A percentile compares a stretch with the other conserved stretches of the same genome.
Evolutionary conservation across 805 yeast species (phyloP).

Genomic region (Pichia cephalocereana): DNA sequence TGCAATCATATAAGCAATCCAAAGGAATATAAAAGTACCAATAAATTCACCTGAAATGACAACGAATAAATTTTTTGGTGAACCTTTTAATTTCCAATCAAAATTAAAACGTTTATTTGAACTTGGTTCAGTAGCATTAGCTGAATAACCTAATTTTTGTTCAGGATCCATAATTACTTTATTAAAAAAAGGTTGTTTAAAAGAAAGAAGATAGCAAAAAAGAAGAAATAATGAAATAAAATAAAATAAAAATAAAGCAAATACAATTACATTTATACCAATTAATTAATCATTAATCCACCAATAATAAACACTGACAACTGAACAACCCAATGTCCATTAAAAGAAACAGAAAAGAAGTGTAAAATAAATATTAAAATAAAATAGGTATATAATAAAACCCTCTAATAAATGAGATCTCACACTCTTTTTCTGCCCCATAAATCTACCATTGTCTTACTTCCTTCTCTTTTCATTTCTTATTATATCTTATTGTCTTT

Average conservation of each 20-base stretch:
- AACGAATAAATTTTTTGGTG: slow-evolving; percentile 49
- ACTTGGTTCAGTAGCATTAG: slow-evolving; percentile 26
- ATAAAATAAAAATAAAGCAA: not conserved
- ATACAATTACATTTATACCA: too few relatives aligned
- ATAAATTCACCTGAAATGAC: slow-evolving; percentile 75
- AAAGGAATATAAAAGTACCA: slow-evolving; percentile 78
- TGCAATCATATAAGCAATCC: slow-evolving; percentile 77
- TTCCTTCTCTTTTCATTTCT: too few relatives aligned
- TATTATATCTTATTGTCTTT: too few relatives aligned
- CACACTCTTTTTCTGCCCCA: too few relatives aligned
- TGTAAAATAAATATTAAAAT: too few relatives aligned
- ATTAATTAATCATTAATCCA: too few relatives aligned
- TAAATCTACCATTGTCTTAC: too few relatives aligned
- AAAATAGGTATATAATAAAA: too few relatives aligned
- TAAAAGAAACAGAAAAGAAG: too few relatives aligned
- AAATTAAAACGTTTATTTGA: slow-evolving; percentile 4
- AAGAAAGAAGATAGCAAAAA: not conserved
- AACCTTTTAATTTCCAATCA: slow-evolving; percentile 30
- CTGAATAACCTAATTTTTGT: slow-evolving; percentile 32
- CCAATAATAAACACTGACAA: too few relatives aligned
- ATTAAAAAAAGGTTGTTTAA: not conserved
- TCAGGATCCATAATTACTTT: slow-evolving; percentile 26
- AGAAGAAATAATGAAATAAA: not conserved
- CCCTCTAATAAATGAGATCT: too few relatives aligned
- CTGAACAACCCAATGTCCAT: too few relatives aligned